Percentiles rank a stretch among this genome's conserved stretches.
These are phyloP conservation scores for Marasmius fiardii DNA, from an alignment of 1,284 basidiomycete species.

Conservation along the genomic window DNA sequence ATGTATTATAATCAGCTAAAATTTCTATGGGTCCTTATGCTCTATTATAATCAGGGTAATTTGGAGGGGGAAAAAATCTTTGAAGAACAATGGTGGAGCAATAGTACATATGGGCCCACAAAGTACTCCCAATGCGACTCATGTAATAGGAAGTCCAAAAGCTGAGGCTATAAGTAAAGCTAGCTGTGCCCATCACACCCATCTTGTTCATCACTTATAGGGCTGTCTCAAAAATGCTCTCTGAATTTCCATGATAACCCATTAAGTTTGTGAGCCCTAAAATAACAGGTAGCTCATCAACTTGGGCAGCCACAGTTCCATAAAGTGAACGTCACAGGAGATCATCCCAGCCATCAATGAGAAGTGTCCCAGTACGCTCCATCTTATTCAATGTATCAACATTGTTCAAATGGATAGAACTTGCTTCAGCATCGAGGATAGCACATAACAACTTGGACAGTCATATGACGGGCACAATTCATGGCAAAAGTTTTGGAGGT, in stretches of 20 bases:
- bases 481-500: background rate
- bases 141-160: too few relatives aligned
- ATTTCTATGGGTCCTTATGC: too few relatives aligned
- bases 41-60: too few relatives aligned
- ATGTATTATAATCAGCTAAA: too few relatives aligned
- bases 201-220: background rate
- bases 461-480: background rate
- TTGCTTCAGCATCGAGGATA: background rate
- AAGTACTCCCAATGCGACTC: too few relatives aligned
- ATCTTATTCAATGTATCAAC: background rate
- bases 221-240: background rate
- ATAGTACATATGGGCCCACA: too few relatives aligned
- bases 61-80: too few relatives aligned
- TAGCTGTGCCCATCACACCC: background rate
- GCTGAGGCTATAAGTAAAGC: constrained; percentile 11
- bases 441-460: background rate
- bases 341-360: constrained; percentile 5
- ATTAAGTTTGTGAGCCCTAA: background rate
- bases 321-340: background rate
- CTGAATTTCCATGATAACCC: background rate
- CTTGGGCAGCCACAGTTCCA: constrained; percentile 1
- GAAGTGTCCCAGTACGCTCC: background rate
- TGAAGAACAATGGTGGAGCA: too few relatives aligned
- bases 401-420: background rate
- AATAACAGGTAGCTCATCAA: background rate